Base-by-base conservation (phyloP, 257 asterid genomes). In the Solanum appendiculatum region DNA sequence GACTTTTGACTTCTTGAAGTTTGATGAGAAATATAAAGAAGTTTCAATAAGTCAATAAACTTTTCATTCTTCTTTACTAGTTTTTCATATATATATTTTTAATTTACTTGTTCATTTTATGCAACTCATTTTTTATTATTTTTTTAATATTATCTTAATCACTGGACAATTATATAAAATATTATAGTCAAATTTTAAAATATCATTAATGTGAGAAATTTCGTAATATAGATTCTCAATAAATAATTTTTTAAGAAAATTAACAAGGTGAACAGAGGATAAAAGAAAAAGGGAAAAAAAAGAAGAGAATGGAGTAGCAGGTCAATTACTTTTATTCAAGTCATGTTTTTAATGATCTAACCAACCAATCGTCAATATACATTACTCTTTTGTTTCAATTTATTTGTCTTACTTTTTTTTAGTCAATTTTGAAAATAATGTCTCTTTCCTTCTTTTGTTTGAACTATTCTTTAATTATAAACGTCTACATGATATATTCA, bases 391-490 rank as follows among this genome's bases (percentile, higher is more conserved):
- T 10, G 1, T 58, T 60, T 60, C 1, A 60, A n/a, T n/a, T 63
- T 63, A 2, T 10, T n/a, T 63, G 1, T n/a, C 16, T 9, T 3
- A 1, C 9, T 6, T 8, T 4, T 58, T 58, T 58, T 23, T 58
- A 58, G 14, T 21, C 6, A 21, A 58, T 56, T 56, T 56, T 56
- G 0, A 56, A 56, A 56, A 56, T 21, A 7, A 54, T 60, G 6
- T 23, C 14, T 60, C 2, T 58, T 56, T 58, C 2, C 5, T 4
- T 58, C 0, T 21, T n/a, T 63, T n/a, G 5, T 54, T 21, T 23
- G 4, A 9, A n/a, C 1, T 0, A 63, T 4, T n/a, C 0, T 10
- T 63, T 63, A 58, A n/a, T 63, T 4, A 63, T 63, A 63, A 5
- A 2, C 1, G 12, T 58, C 11, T 9, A 5, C 33, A 63, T 63